Evolutionary conservation across 1,139 yeast species (phyloP).

Genomic region (Suhomyces taliae): DNA sequence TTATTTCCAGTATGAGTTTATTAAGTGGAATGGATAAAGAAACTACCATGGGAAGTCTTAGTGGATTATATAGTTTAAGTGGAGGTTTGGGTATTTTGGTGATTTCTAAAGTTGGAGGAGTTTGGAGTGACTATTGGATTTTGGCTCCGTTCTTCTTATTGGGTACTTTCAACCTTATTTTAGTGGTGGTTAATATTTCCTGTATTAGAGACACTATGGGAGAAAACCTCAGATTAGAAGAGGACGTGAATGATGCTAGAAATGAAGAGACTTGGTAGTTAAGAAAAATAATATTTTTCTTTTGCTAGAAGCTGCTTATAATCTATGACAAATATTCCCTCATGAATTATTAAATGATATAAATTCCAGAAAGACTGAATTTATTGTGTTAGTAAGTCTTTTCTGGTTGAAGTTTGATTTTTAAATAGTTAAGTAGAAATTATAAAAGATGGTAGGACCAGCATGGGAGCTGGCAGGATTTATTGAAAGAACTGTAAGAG

Average conservation of each 20-base stretch:
- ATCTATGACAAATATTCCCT: too few relatives aligned
- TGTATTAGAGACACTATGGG: neutral
- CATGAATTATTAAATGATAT: too few relatives aligned
- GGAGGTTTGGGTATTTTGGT: constrained; percentile 72
- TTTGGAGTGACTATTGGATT: constrained; percentile 56
- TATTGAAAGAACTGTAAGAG: too few relatives aligned
- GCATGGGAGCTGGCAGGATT: too few relatives aligned
- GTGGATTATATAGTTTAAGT: constrained; percentile 65
- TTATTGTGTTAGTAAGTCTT: too few relatives aligned
- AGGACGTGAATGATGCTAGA: neutral
- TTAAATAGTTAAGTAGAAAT: too few relatives aligned
- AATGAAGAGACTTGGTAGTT: neutral
- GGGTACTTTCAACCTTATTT: constrained; percentile 41
- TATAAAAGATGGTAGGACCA: too few relatives aligned
- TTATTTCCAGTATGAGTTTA: constrained; percentile 51
- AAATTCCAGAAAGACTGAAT: too few relatives aligned
- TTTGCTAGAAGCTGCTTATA: too few relatives aligned
- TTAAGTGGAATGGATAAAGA: constrained; percentile 31
- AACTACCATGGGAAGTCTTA: constrained; percentile 56
- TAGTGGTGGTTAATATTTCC: constrained; percentile 11
- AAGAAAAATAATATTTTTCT: too few relatives aligned
- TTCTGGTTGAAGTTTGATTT: too few relatives aligned
- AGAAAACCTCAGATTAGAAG: neutral
- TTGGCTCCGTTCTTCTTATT: constrained; percentile 61
- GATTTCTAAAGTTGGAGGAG: constrained; percentile 62